phyloP scores from a whole-genome alignment of 768 basidiomycete species.

The Boletus sp. region DNA sequence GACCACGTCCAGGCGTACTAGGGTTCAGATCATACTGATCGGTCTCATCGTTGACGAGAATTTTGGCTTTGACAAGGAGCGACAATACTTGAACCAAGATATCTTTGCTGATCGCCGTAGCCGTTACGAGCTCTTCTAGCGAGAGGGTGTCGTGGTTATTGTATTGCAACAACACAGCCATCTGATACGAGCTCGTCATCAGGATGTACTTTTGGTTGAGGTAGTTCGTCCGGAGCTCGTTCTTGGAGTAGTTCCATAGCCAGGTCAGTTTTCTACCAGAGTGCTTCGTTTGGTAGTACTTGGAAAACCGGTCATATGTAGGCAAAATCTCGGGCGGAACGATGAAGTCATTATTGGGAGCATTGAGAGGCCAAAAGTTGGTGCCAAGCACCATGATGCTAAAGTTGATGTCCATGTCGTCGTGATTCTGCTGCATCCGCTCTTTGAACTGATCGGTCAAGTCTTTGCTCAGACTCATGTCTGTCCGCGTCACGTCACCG shows the following conservation, averaged over 20 bases:
- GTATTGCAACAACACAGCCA: conserved; percentile 92
- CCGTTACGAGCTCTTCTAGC: conserved; percentile 72
- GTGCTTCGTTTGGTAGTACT: conserved; percentile 92
- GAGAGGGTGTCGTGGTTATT: conserved; percentile 88
- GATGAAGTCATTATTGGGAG: conserved; percentile 81
- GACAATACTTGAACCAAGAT: conserved; percentile 63
- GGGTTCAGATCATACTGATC: conserved; percentile 94
- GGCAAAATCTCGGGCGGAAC: conserved; percentile 86
- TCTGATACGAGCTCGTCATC: conserved; percentile 94
- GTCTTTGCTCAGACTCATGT: conserved; percentile 94
- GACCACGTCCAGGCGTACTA: conserved; percentile 35
- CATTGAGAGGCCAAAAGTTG: conserved; percentile 92
- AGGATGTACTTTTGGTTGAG: conserved; percentile 93
- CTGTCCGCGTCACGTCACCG: conserved; percentile 40
- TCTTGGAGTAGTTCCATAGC: conserved; percentile 98
- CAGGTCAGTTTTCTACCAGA: conserved; percentile 94
- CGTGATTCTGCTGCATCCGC: conserved; percentile 83
- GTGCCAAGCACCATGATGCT: conserved; percentile 92
- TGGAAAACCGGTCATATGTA: conserved; percentile 87
- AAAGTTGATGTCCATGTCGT: conserved; percentile 88
- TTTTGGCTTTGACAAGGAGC: conserved; percentile 82
- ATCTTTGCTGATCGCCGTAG: conserved; percentile 80
- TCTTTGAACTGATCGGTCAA: conserved; percentile 94
- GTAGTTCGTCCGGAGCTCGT: conserved; percentile 93
- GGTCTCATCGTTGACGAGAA: conserved; percentile 83